These are phyloP conservation scores for Myxozyma monticola DNA, from an alignment of 805 yeast species.

Conservation along the genomic window DNA sequence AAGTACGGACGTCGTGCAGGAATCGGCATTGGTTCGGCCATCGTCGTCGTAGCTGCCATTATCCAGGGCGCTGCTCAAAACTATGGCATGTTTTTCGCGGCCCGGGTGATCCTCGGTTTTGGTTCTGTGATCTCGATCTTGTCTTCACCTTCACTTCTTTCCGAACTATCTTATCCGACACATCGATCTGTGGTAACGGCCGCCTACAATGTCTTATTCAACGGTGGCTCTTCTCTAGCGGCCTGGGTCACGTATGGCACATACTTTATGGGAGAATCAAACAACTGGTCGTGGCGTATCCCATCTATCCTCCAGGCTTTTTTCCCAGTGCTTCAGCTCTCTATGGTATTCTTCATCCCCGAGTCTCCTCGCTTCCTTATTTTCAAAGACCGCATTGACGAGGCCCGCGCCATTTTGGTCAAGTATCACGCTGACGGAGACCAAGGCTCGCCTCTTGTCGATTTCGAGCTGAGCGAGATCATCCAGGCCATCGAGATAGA, in stretches of 20 bases:
- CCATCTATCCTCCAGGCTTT: too few species aligned
- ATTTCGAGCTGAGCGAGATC: constrained; percentile 36
- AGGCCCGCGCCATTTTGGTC: constrained; percentile 47
- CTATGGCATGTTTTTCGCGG: constrained; percentile 42
- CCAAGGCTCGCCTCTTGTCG: constrained; percentile 29
- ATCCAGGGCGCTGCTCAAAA: constrained; percentile 44
- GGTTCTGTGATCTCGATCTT: constrained; percentile 38
- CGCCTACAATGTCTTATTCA: constrained; percentile 52
- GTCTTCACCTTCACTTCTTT: constrained; percentile 5
- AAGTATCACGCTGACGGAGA: constrained; percentile 47
- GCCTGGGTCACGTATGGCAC: constrained; percentile 54
- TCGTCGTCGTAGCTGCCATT: constrained; percentile 39
- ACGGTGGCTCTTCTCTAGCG: constrained; percentile 54
- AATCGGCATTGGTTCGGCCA: constrained; percentile 22
- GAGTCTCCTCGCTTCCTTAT: too few species aligned
- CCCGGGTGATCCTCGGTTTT: constrained; percentile 43
- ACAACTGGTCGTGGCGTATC: too few species aligned
- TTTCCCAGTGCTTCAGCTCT: too few species aligned
- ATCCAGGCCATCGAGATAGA: too few species aligned
- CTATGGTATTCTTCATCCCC: constrained; percentile 43
- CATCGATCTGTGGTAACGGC: constrained; percentile 47
- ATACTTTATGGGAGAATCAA: constrained; percentile 1
- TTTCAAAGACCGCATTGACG: constrained; percentile 44
- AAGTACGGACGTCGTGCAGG: constrained; percentile 3
- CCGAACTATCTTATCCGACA: constrained; percentile 53